Conservation (phyloP, 345 rosid genomes). For the Acer negundo region DNA sequence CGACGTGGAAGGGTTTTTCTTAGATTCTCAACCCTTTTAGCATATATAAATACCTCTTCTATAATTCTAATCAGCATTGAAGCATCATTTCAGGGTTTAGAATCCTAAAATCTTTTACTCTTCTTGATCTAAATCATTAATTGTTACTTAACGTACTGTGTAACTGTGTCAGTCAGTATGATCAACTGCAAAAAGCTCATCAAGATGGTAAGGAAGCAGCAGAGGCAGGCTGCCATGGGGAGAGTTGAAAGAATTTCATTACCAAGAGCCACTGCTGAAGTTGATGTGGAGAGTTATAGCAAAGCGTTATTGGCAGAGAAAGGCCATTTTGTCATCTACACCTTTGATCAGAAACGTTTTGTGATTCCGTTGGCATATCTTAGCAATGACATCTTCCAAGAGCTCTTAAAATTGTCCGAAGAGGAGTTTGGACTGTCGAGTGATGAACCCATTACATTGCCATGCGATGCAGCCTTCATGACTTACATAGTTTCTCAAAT, state of each 20-base stretch:
- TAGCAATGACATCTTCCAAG: neutral
- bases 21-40: neutral
- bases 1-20: neutral
- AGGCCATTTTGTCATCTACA: slow-evolving; percentile 23
- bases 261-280: neutral
- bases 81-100: neutral
- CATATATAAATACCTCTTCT: neutral
- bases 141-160: no score
- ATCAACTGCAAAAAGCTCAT: slow-evolving; percentile 27
- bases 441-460: slow-evolving; percentile 29
- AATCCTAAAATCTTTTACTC: neutral
- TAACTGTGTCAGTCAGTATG: slow-evolving; percentile 10
- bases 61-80: neutral
- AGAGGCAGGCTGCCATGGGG: slow-evolving; percentile 12
- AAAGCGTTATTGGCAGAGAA: neutral
- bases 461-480: slow-evolving; percentile 32
- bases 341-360: neutral
- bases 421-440: slow-evolving; percentile 37
- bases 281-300: neutral
- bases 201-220: slow-evolving; percentile 31
- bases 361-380: slow-evolving; percentile 9
- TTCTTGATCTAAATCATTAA: neutral
- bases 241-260: slow-evolving; percentile 18
- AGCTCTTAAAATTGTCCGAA: slow-evolving; percentile 29
- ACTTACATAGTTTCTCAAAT: slow-evolving; percentile 22